Base-by-base conservation (phyloP, 2,329 filamentous ascomycete species). In the Fusarium scirpi region DNA sequence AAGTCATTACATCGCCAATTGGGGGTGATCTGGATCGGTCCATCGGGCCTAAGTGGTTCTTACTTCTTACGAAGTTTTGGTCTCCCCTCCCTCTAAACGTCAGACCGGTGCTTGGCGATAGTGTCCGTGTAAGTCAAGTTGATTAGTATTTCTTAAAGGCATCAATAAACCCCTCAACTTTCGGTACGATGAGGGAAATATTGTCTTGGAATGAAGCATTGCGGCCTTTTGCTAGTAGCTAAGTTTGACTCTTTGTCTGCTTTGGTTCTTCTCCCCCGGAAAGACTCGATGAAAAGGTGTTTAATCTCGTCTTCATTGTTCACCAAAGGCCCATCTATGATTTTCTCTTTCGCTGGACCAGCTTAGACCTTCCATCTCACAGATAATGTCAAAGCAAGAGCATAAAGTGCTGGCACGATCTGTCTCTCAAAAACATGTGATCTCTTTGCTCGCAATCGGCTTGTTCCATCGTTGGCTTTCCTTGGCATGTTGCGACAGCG, bases 111-210 rank as follows among this genome's bases (percentile, higher is more conserved):
- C 45, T 58, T 62, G 25, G 61, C 47, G 41, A 43, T 44, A 22
- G 18, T 53, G 44, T 44, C 25, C 29, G 25, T 67, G 27, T 61
- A 66, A 66, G 63, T 62, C 43, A 20, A 52, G 25, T 15, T 34
- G 34, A 48, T 48, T 58, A 27, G 18, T 44, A 24, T 40, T 65
- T 2, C 15, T 30, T n/a, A 38, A 13, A 16, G 22, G n/a, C n/a
- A 46, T 49, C 41, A 16, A 61, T 45, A 67, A 66, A 67, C 55
- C 38, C 55, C 63, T 66, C 62, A 62, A 16, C 11, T 49, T n/a
- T 51, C 25, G n/a, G 24, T 53, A 27, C 7, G 3, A 49, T 66
- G 47, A 66, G 61, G n/a, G n/a, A 55, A 65, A 45, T 62, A 10
- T 24, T 53, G 4, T 20, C 5, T 22, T 46, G 4, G 8, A 44